A percentile compares a stretch with the other conserved stretches of the same genome.
Conservation (phyloP, 2,329 filamentous ascomycete genomes). For the Arthrobotrys conoides region DNA sequence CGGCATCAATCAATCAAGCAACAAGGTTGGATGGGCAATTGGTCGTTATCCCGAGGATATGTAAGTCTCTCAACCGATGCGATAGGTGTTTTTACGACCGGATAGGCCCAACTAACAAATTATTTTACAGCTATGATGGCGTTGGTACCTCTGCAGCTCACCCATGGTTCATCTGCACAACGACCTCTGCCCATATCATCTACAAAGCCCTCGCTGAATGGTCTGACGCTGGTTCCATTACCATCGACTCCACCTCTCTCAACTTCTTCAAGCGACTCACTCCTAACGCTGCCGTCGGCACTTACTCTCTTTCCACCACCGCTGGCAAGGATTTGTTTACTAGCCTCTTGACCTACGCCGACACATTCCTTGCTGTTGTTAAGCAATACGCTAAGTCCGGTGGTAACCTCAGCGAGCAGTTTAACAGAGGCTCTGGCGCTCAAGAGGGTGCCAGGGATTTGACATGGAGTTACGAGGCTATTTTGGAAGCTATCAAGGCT, state of each 20-base stretch:
- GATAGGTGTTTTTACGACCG: too few species aligned
- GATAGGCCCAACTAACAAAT: neutral
- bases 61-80: conserved; percentile 15
- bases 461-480: conserved; percentile 69
- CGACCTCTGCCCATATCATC: conserved; percentile 83
- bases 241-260: conserved; percentile 70
- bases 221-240: conserved; percentile 75
- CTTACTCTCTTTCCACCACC: conserved; percentile 38
- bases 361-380: conserved; percentile 68
- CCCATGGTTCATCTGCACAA: conserved; percentile 83
- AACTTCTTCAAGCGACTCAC: conserved; percentile 41
- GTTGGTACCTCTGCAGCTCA: conserved; percentile 71
- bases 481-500: conserved; percentile 67
- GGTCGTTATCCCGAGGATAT: conserved; percentile 80
- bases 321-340: conserved; percentile 62
- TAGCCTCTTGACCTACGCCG: conserved; percentile 66
- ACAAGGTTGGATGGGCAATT: conserved; percentile 70
- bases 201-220: conserved; percentile 83
- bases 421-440: conserved; percentile 67
- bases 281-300: conserved; percentile 36
- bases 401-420: conserved; percentile 69
- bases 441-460: conserved; percentile 68
- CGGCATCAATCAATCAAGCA: conserved; percentile 73
- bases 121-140: conserved; percentile 73
- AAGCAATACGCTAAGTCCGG: conserved; percentile 66